A percentile compares a stretch with the other conserved stretches of the same genome.
Conservation (phyloP, 352 stramenopile species). For the Pythium rhizo-oryzae region DNA sequence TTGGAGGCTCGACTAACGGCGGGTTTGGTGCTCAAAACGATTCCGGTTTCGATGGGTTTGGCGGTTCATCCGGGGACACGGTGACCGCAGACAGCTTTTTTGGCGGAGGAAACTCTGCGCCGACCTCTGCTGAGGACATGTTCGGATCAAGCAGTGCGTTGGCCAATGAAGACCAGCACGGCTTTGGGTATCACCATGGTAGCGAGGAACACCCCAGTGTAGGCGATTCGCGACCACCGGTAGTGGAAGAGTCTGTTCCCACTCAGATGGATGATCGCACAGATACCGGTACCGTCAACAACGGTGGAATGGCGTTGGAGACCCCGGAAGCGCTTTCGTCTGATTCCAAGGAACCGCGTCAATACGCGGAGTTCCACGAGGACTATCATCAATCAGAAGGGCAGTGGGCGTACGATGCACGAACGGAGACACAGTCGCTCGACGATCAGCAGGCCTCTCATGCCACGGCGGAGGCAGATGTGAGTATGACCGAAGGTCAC, state of each 20-base stretch:
- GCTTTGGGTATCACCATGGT: not conserved
- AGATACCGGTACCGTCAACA: not conserved
- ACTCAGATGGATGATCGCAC: not conserved
- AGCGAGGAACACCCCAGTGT: not conserved
- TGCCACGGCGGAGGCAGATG: not conserved
- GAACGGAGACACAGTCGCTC: constrained; percentile 2
- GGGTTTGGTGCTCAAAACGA: constrained; percentile 4
- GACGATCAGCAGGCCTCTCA: not conserved
- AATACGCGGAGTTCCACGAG: not conserved
- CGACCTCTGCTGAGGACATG: constrained; percentile 14
- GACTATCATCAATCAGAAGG: not conserved
- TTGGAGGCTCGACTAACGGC: constrained; percentile 15
- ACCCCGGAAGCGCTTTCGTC: not conserved
- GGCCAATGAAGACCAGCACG: not conserved
- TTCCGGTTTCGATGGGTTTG: constrained; percentile 3
- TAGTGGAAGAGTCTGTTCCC: not conserved
- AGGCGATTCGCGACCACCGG: not conserved
- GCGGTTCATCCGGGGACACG: constrained; percentile 8
- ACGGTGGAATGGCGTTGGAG: not conserved
- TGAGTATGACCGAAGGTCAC: not conserved
- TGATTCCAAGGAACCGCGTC: not conserved
- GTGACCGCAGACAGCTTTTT: constrained; percentile 29
- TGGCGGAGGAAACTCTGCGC: constrained; percentile 6
- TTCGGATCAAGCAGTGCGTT: constrained; percentile 12
- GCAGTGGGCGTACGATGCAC: constrained; percentile 1